phyloP scores from a whole-genome alignment of 208 protist genomes.

The Endotrypanum monterogeii region DNA sequence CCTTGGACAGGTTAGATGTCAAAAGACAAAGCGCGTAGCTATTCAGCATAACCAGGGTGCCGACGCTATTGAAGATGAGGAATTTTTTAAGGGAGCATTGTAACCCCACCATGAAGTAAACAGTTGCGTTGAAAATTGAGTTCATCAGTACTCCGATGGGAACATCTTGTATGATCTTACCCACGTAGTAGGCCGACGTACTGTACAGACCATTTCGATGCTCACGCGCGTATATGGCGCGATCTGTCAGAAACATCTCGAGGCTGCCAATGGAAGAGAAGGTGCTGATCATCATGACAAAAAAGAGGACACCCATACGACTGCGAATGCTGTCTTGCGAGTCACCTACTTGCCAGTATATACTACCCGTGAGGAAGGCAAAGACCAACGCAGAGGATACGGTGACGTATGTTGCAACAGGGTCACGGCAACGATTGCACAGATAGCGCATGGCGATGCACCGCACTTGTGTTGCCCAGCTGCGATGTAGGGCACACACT shows the following conservation, averaged over 20 bases:
- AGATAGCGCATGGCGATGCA: conserved; percentile 58
- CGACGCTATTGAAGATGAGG: conserved; percentile 42
- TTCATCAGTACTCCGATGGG: conserved; percentile 54
- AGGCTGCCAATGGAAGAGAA: conserved; percentile 61
- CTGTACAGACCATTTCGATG: conserved; percentile 74
- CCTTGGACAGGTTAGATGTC: conserved; percentile 57
- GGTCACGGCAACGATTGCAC: conserved; percentile 64
- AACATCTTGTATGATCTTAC: conserved; percentile 66
- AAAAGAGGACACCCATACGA: conserved; percentile 77
- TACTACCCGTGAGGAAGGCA: conserved; percentile 63
- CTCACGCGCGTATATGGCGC: conserved; percentile 62
- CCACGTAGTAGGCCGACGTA: conserved; percentile 62
- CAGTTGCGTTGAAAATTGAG: conserved; percentile 46
- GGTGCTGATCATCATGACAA: conserved; percentile 73
- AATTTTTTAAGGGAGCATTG: conserved; percentile 47
- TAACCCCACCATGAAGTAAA: conserved; percentile 66
- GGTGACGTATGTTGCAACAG: conserved; percentile 45
- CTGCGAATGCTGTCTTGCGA: conserved; percentile 51
- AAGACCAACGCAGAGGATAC: conserved; percentile 59
- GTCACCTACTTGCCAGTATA: conserved; percentile 70
- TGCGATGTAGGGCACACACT: conserved; percentile 34
- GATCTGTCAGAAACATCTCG: conserved; percentile 56
- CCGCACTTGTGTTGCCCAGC: conserved; percentile 49
- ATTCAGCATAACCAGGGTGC: conserved; percentile 58
- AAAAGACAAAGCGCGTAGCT: conserved; percentile 69